Conservation (phyloP, 306 rosid genomes). For the Lathyrus tuberosus region DNA sequence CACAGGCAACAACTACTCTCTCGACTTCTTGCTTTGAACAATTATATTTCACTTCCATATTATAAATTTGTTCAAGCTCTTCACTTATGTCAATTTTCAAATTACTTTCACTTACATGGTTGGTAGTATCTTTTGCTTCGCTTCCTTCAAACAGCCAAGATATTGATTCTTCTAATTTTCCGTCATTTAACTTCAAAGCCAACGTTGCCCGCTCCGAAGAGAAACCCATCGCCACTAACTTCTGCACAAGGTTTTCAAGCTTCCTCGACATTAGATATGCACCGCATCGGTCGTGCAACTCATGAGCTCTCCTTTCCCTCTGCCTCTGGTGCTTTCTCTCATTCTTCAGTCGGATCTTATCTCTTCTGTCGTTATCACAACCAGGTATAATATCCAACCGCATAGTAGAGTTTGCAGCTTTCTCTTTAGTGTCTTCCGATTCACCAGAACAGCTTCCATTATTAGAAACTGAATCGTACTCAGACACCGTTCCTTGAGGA, state of each 20-base stretch:
- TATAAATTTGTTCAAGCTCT: conserved; percentile 63
- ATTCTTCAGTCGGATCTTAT: conserved; percentile 79
- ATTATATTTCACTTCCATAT: conserved; percentile 56
- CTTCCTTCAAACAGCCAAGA: conserved; percentile 70
- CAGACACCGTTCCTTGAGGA: conserved; percentile 52
- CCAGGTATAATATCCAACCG: conserved; percentile 67
- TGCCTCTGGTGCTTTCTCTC: conserved; percentile 93
- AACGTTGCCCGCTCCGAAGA: conserved; percentile 62
- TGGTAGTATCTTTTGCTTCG: conserved; percentile 48
- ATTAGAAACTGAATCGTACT: conserved; percentile 82
- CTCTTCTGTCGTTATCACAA: conserved; percentile 76
- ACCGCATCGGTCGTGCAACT: conserved; percentile 74
- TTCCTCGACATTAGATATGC: conserved; percentile 81
- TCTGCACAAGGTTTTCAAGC: conserved; percentile 76
- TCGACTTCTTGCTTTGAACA: conserved; percentile 87
- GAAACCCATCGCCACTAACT: conserved; percentile 80
- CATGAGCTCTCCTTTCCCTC: conserved; percentile 85
- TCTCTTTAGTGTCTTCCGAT: conserved; percentile 80
- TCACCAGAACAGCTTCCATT: conserved; percentile 91
- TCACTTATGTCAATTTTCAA: conserved; percentile 83
- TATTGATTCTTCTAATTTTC: conserved; percentile 77
- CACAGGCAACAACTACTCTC: conserved; percentile 73
- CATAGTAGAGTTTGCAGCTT: conserved; percentile 46
- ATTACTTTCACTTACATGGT: conserved; percentile 48
- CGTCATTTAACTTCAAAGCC: conserved; percentile 73